Evolutionary conservation across 441 rosid species (phyloP), one percentile per base, ranked within the genome.

Genomic region (Dalechampia spathulata): DNA sequence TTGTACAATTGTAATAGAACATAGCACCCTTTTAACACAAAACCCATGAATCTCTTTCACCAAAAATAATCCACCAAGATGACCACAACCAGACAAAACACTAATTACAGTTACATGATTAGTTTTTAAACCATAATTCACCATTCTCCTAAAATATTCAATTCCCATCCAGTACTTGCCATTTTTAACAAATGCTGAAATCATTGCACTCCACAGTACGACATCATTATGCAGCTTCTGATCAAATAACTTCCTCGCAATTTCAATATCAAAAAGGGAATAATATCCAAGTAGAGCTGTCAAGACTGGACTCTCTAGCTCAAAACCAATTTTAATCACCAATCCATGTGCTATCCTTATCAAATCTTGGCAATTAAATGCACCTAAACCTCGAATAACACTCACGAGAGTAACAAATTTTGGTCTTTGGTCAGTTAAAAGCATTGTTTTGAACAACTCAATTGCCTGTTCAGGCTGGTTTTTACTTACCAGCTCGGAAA

Each of bases 201-300:
- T 49, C 72, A 74, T 60, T 21, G 72, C 69, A 47, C 72, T 66
- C 72, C 70, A 64, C 32, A 66, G 32, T 36, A 69, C 64, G 13
- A 58, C 66, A 69, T 70, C 70, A 55, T 56, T 56, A 27, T 44
- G 12, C 2, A 34, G 55, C 34, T 49, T 46, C 16, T 54, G 68
- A 60, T 53, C 63, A 54, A 70, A 67, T 64, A 64, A 60, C 25
- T 44, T 64, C 70, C 57, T 28, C 11, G 43, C 48, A 41, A 28
- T 38, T 36, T 12, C 64, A 48, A 60, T 60, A 52, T 50, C 53
- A 54, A 44, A 61, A 15, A 19, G 52, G 7, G 63, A 57, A 50
- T 54, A 66, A 34, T 38, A 57, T 20, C 66, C 63, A 41, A 57
- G 50, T 10, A 66, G 55, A 25, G 59, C 56, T 11, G 65, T 70